phyloP scores from a whole-genome alignment of 2,329 filamentous ascomycete genomes.

The Colletotrichum cordylinicola region DNA sequence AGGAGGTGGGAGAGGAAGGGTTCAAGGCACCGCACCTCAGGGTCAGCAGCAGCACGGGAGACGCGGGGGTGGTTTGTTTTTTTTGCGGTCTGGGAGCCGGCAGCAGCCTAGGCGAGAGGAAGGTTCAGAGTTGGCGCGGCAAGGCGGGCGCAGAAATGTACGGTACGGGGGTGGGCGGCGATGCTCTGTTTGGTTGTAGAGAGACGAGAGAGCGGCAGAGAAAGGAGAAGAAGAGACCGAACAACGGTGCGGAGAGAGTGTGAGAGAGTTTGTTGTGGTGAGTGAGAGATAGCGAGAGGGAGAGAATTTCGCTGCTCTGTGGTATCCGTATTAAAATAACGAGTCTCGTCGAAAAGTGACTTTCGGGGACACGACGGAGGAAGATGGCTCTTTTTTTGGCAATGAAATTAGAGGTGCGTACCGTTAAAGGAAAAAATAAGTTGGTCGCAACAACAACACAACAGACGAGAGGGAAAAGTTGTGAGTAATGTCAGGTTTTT shows the following conservation, averaged over 20 bases:
- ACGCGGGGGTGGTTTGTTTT: conserved; percentile 6
- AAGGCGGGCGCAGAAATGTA: neutral
- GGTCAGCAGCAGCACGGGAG: conserved; percentile 11
- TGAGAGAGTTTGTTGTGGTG: neutral
- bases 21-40: conserved; percentile 12
- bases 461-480: neutral
- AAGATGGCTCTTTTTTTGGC: neutral
- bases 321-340: conserved; percentile 17
- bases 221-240: conserved; percentile 19
- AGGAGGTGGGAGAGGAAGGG: conserved; percentile 20
- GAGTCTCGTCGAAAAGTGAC: neutral
- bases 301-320: neutral
- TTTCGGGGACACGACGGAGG: neutral
- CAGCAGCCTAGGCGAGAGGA: neutral
- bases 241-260: neutral
- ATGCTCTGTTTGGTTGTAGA: conserved; percentile 15
- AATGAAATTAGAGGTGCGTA: conserved; percentile 8
- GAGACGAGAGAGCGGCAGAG: conserved; percentile 22
- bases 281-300: neutral
- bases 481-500: neutral
- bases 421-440: neutral
- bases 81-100: neutral
- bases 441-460: conserved; percentile 5
- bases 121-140: conserved; percentile 5
- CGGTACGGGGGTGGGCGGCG: neutral